Percentiles rank a stretch among this genome's conserved stretches.
phyloP scores from a whole-genome alignment of 805 yeast species.

The Yamadazyma sp. region DNA sequence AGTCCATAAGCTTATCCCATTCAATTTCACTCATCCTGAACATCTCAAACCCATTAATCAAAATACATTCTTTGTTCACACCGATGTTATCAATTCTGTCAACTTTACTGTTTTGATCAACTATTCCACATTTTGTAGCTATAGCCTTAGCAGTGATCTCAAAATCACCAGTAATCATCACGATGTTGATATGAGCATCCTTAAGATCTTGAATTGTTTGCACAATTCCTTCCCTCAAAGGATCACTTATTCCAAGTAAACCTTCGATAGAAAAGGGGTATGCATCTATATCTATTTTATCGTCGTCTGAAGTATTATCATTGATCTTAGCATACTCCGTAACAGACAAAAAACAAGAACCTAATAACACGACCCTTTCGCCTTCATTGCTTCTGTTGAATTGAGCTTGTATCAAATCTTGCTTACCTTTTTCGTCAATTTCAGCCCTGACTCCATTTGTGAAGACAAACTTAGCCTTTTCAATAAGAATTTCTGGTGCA shows the following conservation, averaged over 20 bases:
- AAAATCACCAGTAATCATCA: constrained; percentile 55
- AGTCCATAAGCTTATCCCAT: constrained; percentile 41
- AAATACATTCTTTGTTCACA: constrained; percentile 23
- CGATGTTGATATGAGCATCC: constrained; percentile 40
- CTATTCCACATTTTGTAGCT: constrained; percentile 44
- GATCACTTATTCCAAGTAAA: constrained; percentile 44
- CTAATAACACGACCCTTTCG: constrained; percentile 33
- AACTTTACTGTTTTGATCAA: constrained; percentile 21
- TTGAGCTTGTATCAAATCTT: constrained; percentile 27
- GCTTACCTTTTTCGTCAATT: constrained; percentile 17
- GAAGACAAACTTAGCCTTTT: constrained; percentile 24
- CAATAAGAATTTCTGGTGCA: constrained; percentile 46
- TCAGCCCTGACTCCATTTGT: constrained; percentile 19
- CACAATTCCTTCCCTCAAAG: constrained; percentile 38
- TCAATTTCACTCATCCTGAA: constrained; percentile 33
- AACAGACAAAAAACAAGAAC: constrained; percentile 22
- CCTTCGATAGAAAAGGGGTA: constrained; percentile 28
- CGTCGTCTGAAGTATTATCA: constrained; percentile 10
- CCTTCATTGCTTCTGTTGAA: constrained; percentile 37
- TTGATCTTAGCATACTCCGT: not conserved
- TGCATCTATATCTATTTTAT: constrained; percentile 14
- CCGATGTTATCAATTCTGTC: constrained; percentile 21
- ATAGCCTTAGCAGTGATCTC: constrained; percentile 52
- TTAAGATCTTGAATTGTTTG: constrained; percentile 32
- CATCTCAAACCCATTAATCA: constrained; percentile 35